Base-by-base conservation (phyloP, 176 grass and related monocot species). In the Paspalum vaginatum region DNA sequence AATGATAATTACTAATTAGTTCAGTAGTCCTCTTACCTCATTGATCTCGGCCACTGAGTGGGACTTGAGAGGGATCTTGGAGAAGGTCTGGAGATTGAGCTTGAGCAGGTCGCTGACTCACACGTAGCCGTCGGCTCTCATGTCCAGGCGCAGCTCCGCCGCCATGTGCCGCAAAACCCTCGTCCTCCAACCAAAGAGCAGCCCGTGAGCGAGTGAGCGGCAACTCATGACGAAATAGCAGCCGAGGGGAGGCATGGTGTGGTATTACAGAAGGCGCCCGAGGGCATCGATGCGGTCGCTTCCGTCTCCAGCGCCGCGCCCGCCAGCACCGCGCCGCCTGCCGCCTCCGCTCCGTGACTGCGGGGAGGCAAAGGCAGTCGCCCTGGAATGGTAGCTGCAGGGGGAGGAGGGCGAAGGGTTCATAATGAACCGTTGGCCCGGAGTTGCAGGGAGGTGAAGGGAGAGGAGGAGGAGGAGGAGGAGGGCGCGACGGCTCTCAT, bases 161-260 rank as follows among this genome's bases (percentile, higher is more conserved):
- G 91, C 95, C 95, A 94, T 94, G 81, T 97, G 95, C 37, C 95
- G 82, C 78, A 97, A 81, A 37, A 97, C 79, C 80, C 85, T 79
- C 53, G 89, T 81, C 83, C 95, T 97, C 81, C 54, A 80, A 26
- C 17, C 61, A 42, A 11, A 47, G 65, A 50, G 25, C 24, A 61
- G 49, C 24, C 57, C 22, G 50, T 43, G 8, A 54, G 48, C 32
- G 38, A 22, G 37, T 7, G 11, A 32, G 8, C 49, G 11, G 4
- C 21, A 4, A 13, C 9, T 11, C 1, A 9, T 5, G 25, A 12
- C 17, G 47, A 46, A 42, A 13, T 48, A 55, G 13, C 43, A 4
- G 39, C 8, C 18, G 45, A 27, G 17, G 49, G 0, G 54, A 32
- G 32, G 32, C 32, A 32, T 26, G 54, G 6, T 18, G 3, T 65